These are phyloP conservation scores for Pleodorina starrii DNA, from an alignment of 139 green algal genomes.

Conservation along the genomic window DNA sequence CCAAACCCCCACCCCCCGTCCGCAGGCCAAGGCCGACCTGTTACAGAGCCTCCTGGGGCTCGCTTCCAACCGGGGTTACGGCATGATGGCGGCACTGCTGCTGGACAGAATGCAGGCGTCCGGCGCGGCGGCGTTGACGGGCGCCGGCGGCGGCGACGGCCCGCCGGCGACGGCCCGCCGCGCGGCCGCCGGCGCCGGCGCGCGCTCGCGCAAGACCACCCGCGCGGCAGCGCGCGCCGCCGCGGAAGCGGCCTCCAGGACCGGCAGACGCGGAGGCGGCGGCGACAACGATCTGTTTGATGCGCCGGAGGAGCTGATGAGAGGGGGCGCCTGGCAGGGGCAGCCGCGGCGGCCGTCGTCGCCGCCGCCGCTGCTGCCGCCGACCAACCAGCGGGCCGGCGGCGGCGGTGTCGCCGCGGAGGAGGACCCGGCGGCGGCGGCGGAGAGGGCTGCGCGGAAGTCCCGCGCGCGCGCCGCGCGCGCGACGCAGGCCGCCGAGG, in stretches of 20 bases:
- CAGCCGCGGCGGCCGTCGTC: background rate
- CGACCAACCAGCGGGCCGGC: background rate
- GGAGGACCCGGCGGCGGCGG: background rate
- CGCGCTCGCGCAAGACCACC: background rate
- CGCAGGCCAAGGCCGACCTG: background rate
- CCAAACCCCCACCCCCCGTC: too few relatives aligned
- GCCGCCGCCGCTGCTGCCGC: background rate
- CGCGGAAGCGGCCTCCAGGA: background rate
- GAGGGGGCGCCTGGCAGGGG: background rate
- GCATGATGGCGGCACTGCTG: background rate
- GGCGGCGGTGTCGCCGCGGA: background rate
- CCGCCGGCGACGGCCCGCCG: background rate
- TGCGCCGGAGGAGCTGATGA: background rate
- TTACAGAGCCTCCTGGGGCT: background rate
- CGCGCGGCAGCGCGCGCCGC: background rate
- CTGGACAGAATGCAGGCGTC: background rate
- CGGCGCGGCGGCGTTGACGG: background rate
- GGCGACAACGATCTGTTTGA: background rate
- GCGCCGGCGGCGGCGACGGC: background rate
- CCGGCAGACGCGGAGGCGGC: background rate
- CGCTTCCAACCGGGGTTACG: background rate
- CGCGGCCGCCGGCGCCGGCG: background rate
- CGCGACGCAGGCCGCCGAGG: background rate
- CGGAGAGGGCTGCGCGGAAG: constrained; percentile 6
- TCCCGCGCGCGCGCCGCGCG: background rate